Base-by-base conservation (phyloP, 75 land plant species). In the Picea glauca region DNA sequence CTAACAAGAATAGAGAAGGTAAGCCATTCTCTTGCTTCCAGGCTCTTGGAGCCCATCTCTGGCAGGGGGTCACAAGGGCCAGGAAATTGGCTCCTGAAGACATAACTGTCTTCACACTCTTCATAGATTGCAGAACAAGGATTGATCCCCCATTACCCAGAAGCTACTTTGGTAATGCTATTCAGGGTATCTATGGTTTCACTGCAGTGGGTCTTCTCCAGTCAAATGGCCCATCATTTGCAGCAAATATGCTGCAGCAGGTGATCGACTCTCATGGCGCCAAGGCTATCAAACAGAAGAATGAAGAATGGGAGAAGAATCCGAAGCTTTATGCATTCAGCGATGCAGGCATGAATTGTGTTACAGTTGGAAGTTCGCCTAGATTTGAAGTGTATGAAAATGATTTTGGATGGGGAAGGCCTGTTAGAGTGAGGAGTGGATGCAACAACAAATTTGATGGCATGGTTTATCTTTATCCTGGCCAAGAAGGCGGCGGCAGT, bases 331-430 rank as follows among this genome's bases (percentile, higher is more conserved):
- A 82, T 82, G 78, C 85, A 74, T 88, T 35, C 88, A 84, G 83
- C 59, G 91, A 90, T 58, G 93, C 90, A 54, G 90, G 88, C 17
- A 72, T 78, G 30, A 90, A 91, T 83, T 86, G 88, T 76, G 84
- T 87, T 58, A 89, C 87, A 13, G 89, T 88, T 17, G 90, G 93
- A 21, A 93, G 95, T 79, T 93, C 95, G 54, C 95, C 91, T 73
- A 83, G 89, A 81, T 93, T 93, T 74, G 79, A 82, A 84, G 95
- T 90, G 1, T 93, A 91, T 79, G 89, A 87, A 13, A 83, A 85
- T 33, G 91, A 93, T 77, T 93, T 90, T 77, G 95, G 95, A 61
- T 93, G 76, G 77, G 95, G 95, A 9, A 30, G 32, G 40, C 91
- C 95, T 77, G 84, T 84, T 77, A 78, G 84, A 20, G 95, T 93